Conservation (phyloP, 2,329 filamentous ascomycete genomes). For the Fusarium napiforme region DNA sequence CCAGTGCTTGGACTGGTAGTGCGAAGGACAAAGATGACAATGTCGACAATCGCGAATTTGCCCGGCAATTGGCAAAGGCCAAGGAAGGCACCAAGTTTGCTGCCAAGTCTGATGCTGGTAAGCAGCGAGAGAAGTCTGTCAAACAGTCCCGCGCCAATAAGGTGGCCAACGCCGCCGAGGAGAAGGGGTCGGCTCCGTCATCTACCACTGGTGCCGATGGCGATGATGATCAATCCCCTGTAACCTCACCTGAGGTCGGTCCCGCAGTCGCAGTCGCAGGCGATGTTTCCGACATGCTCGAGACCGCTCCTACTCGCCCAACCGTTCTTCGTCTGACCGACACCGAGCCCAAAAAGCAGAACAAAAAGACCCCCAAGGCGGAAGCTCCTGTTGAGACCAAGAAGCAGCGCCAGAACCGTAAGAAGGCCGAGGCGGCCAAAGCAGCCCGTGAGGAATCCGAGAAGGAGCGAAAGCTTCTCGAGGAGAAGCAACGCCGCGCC, state of each 20-base stretch:
- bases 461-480: slow-evolving; percentile 76
- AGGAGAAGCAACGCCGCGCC: slow-evolving; percentile 85
- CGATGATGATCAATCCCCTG: slow-evolving; percentile 82
- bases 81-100: slow-evolving; percentile 75
- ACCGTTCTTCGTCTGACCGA: slow-evolving; percentile 83
- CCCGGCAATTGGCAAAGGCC: slow-evolving; percentile 75
- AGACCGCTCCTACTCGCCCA: slow-evolving; percentile 73
- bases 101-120: slow-evolving; percentile 63
- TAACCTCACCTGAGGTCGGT: slow-evolving; percentile 70
- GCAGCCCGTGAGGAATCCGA: slow-evolving; percentile 80
- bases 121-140: slow-evolving; percentile 75
- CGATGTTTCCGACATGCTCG: slow-evolving; percentile 92
- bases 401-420: slow-evolving; percentile 93
- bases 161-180: slow-evolving; percentile 56
- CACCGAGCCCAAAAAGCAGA: slow-evolving; percentile 69
- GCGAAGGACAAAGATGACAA: slow-evolving; percentile 58
- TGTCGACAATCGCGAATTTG: slow-evolving; percentile 79
- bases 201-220: slow-evolving; percentile 80
- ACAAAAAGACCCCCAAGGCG: slow-evolving; percentile 70
- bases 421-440: slow-evolving; percentile 87
- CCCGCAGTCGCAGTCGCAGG: slow-evolving; percentile 68
- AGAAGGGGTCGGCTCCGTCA: slow-evolving; percentile 60
- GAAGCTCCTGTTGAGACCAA: slow-evolving; percentile 82
- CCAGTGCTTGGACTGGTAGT: slow-evolving; percentile 45
- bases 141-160: slow-evolving; percentile 74